Evolutionary conservation across 1,139 yeast genomes (phyloP).

Genomic region (Candida sojae): DNA sequence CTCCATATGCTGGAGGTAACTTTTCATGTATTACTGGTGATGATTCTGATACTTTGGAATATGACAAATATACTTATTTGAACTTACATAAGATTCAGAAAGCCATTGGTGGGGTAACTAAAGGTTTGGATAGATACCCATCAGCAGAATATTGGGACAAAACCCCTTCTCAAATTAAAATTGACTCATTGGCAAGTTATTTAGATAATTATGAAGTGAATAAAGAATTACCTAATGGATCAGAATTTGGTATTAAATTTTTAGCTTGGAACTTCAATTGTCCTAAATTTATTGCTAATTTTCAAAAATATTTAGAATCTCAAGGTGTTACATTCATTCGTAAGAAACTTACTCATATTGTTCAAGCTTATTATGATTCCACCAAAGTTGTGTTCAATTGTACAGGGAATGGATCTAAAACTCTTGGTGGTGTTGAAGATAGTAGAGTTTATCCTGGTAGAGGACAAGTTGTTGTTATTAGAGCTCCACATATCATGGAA

Average conservation of each 20-base stretch:
- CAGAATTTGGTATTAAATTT: constrained; percentile 53
- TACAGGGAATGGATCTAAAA: constrained; percentile 64
- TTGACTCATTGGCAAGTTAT: constrained; percentile 46
- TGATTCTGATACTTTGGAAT: constrained; percentile 50
- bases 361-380: constrained; percentile 47
- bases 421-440: constrained; percentile 60
- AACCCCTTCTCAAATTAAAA: constrained; percentile 42
- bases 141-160: constrained; percentile 59
- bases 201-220: constrained; percentile 43
- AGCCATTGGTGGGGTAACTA: constrained; percentile 50
- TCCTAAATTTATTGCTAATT: constrained; percentile 53
- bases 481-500: constrained; percentile 56
- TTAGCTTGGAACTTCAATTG: constrained; percentile 69
- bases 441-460: constrained; percentile 57
- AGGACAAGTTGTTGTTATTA: constrained; percentile 68
- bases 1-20: constrained; percentile 83
- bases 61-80: constrained; percentile 57
- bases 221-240: constrained; percentile 44
- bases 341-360: constrained; percentile 48
- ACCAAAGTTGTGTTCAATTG: constrained; percentile 64
- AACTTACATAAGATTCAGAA: constrained; percentile 44
- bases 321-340: constrained; percentile 53
- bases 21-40: constrained; percentile 67
- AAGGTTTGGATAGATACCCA: constrained; percentile 57
- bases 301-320: constrained; percentile 40